Percentiles rank a stretch among this genome's conserved stretches.
Conservation (phyloP, 495 filamentous ascomycete species). For the Penicillium angulare region DNA sequence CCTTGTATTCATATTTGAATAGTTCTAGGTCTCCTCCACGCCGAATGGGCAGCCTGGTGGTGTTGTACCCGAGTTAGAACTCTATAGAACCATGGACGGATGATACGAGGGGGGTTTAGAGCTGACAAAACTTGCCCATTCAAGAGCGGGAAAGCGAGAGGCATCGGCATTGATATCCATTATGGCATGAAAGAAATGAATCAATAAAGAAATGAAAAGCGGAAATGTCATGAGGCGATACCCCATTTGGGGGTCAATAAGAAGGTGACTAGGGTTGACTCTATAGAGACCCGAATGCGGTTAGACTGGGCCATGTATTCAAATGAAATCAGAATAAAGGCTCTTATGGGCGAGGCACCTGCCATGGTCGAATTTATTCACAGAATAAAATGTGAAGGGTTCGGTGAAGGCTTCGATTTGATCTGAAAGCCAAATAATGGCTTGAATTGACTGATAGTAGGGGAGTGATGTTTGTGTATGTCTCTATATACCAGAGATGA, state of each 20-base stretch:
- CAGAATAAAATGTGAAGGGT: no score
- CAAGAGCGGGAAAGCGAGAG: neutral
- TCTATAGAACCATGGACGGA: neutral
- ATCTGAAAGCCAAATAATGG: no score
- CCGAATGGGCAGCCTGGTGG: neutral
- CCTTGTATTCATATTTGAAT: neutral
- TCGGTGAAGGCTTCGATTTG: no score
- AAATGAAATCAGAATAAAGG: no score
- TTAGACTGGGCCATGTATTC: neutral
- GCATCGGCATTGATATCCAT: neutral
- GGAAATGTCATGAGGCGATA: neutral
- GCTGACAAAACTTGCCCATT: neutral
- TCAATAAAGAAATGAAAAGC: neutral
- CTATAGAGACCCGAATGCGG: neutral
- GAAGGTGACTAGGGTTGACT: no score
- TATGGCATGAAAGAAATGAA: neutral
- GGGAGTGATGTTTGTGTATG: no score
- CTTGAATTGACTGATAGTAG: neutral
- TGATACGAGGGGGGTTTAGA: neutral
- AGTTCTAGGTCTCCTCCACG: neutral
- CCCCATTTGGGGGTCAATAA: conserved; percentile 2
- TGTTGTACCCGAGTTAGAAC: neutral
- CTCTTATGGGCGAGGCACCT: no score
- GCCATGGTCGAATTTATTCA: no score
- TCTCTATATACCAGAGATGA: no score